Evolutionary conservation across 139 green algal genomes (phyloP).

Genomic region (Volvox reticuliferus): DNA sequence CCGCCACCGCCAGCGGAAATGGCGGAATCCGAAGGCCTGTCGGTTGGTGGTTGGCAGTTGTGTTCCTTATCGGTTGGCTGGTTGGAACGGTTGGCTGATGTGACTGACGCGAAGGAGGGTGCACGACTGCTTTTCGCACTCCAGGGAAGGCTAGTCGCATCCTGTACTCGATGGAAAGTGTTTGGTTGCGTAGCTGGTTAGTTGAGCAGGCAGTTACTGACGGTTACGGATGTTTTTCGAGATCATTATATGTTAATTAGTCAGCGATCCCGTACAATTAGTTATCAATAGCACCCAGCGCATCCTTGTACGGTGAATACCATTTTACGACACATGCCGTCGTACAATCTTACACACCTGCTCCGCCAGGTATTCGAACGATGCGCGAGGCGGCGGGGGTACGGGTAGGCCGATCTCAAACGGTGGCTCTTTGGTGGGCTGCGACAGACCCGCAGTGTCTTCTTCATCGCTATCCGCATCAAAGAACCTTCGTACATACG

Average conservation of each 20-base stretch:
- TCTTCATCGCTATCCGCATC: conserved; percentile 24
- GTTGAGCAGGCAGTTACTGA: neutral
- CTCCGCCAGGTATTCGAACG: neutral
- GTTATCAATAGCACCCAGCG: no score
- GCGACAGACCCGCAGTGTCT: neutral
- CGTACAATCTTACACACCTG: neutral
- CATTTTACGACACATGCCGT: neutral
- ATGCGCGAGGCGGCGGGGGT: conserved; percentile 2
- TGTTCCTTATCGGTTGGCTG: neutral
- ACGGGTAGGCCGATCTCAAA: neutral
- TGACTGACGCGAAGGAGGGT: neutral
- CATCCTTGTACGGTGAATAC: no score
- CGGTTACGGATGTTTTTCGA: no score
- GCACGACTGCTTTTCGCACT: conserved; percentile 25
- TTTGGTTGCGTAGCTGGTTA: neutral
- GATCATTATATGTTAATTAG: no score
- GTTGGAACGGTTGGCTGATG: neutral
- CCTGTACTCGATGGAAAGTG: neutral
- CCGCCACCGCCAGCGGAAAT: no score
- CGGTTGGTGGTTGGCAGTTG: neutral
- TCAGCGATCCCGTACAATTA: no score
- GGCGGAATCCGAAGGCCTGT: neutral
- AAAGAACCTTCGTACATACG: neutral
- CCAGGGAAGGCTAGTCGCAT: neutral
- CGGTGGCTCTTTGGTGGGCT: neutral